Evolutionary conservation across 495 filamentous ascomycete genomes (phyloP), one percentile per base, ranked within the genome.

Genomic region (Apodospora peruviana): DNA sequence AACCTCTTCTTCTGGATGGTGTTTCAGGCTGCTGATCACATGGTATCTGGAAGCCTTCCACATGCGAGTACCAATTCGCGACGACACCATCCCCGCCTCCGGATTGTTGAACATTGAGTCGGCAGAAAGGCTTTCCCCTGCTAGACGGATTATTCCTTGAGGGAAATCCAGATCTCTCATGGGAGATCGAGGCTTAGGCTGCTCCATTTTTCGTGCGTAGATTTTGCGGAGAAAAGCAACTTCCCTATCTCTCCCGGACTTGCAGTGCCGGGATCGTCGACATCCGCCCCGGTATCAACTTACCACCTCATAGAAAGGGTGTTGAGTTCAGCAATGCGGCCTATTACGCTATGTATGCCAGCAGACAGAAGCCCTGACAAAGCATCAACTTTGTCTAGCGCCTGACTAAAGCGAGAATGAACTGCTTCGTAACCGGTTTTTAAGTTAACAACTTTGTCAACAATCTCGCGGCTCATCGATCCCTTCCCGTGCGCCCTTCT

Each of bases 11-110:
- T 43, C 14, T 27, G 21, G 18, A 11, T 23, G 50, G 27, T 41
- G 41, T 47, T 45, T 34, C 20, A 34, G 44, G 20, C 40, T 40
- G 50, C 34, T 45, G 51, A 59, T 59, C 52, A 56, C 22, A 43
- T 43, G 21, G 27, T 40, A 46, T 57, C 51, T 52, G 52, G 57
- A 60, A n/a, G n/a, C n/a, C n/a, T n/a, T n/a, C n/a, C n/a, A n/a
- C n/a, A n/a, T n/a, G n/a, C n/a, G n/a, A n/a, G n/a, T n/a, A n/a
- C n/a, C n/a, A n/a, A n/a, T n/a, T n/a, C n/a, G n/a, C n/a, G n/a
- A n/a, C n/a, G n/a, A n/a, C n/a, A n/a, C n/a, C n/a, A n/a, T n/a
- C n/a, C n/a, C n/a, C n/a, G n/a, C n/a, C n/a, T n/a, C n/a, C n/a
- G n/a, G n/a, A n/a, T n/a, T n/a, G n/a, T n/a, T n/a, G n/a, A n/a